Evolutionary conservation across 495 filamentous ascomycete genomes (phyloP).

Genomic region (Stereocaulon alpinum): DNA sequence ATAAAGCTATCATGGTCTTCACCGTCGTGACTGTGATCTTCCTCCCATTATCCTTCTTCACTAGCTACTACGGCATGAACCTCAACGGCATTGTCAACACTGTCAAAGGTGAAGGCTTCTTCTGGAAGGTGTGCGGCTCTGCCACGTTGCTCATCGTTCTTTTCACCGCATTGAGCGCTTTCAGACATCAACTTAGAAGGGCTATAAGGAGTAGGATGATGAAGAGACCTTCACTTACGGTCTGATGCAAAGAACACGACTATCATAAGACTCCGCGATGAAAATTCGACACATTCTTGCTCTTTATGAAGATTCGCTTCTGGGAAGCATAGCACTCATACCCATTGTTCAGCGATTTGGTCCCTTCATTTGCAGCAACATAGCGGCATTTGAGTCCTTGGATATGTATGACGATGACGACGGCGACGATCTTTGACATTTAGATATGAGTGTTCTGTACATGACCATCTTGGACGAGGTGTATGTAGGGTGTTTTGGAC

Average conservation of each 20-base stretch:
- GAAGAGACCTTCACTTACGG: conserved; percentile 1
- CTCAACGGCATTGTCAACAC: conserved; percentile 22
- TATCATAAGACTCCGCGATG: not conserved
- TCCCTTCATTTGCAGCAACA: not conserved
- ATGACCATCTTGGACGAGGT: not conserved
- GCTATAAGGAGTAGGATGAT: conserved; percentile 7
- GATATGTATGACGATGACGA: too few relatives aligned
- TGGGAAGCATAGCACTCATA: not conserved
- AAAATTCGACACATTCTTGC: too few relatives aligned
- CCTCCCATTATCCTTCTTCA: conserved; percentile 28
- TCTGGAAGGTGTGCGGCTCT: conserved; percentile 27
- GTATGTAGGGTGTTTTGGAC: not conserved
- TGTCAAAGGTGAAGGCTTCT: conserved; percentile 15
- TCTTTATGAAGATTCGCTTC: not conserved
- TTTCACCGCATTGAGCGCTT: conserved; percentile 18
- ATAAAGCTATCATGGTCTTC: conserved; percentile 27
- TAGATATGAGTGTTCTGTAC: not conserved
- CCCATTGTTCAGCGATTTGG: not conserved
- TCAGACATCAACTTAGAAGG: conserved; percentile 14
- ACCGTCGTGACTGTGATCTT: conserved; percentile 26
- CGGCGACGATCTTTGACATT: not conserved
- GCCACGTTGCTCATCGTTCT: conserved; percentile 20
- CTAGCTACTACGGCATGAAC: conserved; percentile 33
- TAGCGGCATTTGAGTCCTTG: too few relatives aligned
- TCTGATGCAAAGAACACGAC: not conserved